phyloP scores from a whole-genome alignment of 345 rosid genomes.

The Acer yangbiense region DNA sequence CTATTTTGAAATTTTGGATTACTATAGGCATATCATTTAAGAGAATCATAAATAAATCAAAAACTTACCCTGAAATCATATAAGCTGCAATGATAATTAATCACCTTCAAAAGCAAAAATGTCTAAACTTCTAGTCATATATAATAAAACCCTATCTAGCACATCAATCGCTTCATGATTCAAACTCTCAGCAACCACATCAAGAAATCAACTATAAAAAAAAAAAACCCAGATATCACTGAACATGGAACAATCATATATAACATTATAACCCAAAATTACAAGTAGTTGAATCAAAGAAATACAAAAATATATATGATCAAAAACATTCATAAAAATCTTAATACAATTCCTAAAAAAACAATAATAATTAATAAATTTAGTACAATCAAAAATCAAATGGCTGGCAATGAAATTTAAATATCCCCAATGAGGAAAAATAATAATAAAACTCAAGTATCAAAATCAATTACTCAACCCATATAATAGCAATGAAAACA shows the following conservation, averaged over 20 bases:
- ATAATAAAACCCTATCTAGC: not conserved
- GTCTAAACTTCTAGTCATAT: not conserved
- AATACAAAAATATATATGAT: not conserved
- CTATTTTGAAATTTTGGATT: not conserved
- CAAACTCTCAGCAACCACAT: not conserved
- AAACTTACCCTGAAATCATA: not conserved
- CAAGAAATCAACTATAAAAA: not conserved
- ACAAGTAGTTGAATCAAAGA: not conserved
- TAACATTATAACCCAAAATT: not conserved
- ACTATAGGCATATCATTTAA: too few species aligned
- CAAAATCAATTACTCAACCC: not conserved
- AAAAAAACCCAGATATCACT: not conserved
- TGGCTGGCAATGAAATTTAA: too few species aligned
- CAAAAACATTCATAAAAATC: not conserved
- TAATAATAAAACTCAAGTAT: not conserved
- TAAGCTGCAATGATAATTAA: not conserved
- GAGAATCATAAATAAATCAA: not conserved
- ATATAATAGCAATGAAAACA: not conserved
- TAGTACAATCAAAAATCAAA: not conserved
- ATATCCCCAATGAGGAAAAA: too few species aligned
- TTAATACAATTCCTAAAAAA: not conserved
- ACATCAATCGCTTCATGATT: not conserved
- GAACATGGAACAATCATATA: not conserved
- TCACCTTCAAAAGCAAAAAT: not conserved
- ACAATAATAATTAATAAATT: too few species aligned